Evolutionary conservation across 352 stramenopile genomes (phyloP).

Genomic region (Albugo candida): DNA sequence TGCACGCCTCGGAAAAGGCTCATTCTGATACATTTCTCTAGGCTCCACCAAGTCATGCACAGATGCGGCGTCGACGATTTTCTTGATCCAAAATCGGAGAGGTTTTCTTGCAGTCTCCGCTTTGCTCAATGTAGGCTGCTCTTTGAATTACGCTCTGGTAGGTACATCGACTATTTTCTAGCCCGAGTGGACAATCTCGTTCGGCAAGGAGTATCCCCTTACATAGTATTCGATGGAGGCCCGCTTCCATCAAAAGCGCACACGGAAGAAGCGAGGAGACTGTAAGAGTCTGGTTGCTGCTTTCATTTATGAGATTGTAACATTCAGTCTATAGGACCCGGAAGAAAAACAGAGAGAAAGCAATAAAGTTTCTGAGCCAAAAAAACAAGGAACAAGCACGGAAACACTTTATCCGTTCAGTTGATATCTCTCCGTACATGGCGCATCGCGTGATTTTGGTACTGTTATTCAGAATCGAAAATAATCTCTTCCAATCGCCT

Average conservation of each 20-base stretch:
- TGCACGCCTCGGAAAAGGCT: background rate
- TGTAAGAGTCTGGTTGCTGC: constrained; percentile 13
- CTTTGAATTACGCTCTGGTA: constrained; percentile 6
- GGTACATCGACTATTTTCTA: constrained; percentile 66
- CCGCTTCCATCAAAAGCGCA: constrained; percentile 55
- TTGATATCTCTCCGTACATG: constrained; percentile 64
- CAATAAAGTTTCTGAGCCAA: constrained; percentile 31
- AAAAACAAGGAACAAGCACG: constrained; percentile 35
- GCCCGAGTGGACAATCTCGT: constrained; percentile 27
- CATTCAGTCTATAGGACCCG: constrained; percentile 15
- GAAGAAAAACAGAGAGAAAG: constrained; percentile 46
- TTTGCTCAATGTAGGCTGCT: background rate
- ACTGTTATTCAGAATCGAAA: background rate
- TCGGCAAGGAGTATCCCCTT: constrained; percentile 36
- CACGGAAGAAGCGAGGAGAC: constrained; percentile 48
- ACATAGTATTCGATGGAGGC: constrained; percentile 63
- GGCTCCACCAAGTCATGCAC: constrained; percentile 18
- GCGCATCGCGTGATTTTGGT: constrained; percentile 61
- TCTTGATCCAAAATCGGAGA: constrained; percentile 42
- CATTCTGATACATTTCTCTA: background rate
- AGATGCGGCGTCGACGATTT: constrained; percentile 55
- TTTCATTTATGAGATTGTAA: background rate
- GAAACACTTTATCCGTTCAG: constrained; percentile 49
- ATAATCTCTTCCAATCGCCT: background rate
- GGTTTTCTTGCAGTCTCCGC: constrained; percentile 14